Evolutionary conservation across 2,329 filamentous ascomycete species (phyloP).

Genomic region (Nothopassalora personata): DNA sequence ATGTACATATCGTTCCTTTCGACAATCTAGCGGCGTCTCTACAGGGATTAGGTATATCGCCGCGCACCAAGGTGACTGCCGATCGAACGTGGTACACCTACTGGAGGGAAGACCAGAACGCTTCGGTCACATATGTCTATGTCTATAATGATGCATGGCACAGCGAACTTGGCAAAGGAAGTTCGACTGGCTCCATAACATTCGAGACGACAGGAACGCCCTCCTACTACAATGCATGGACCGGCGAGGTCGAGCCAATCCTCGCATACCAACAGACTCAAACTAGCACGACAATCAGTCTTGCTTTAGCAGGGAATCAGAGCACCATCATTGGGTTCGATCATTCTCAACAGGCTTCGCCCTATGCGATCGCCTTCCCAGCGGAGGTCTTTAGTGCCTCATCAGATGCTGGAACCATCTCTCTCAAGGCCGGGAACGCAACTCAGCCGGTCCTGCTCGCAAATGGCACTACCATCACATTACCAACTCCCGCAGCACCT

Average conservation of each 20-base stretch:
- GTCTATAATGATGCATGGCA: conserved; percentile 38
- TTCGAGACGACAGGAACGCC: conserved; percentile 33
- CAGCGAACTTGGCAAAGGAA: conserved; percentile 15
- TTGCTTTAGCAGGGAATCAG: conserved; percentile 39
- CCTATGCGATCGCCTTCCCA: conserved; percentile 6
- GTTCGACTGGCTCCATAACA: conserved; percentile 23
- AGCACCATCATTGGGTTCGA: conserved; percentile 38
- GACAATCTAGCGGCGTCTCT: conserved; percentile 33
- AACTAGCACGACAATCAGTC: conserved; percentile 30
- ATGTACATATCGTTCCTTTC: conserved; percentile 34
- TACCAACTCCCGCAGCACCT: conserved; percentile 5
- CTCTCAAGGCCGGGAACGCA: conserved; percentile 5
- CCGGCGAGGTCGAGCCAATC: conserved; percentile 34
- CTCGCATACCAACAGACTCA: conserved; percentile 30
- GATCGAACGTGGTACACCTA: conserved; percentile 34
- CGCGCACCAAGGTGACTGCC: conserved; percentile 26
- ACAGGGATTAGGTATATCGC: conserved; percentile 29
- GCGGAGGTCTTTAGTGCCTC: conserved; percentile 5
- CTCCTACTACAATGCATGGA: conserved; percentile 41
- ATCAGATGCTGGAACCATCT: neutral
- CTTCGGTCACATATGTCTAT: conserved; percentile 35
- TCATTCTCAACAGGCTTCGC: conserved; percentile 4
- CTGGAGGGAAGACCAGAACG: conserved; percentile 32
- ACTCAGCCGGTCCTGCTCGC: conserved; percentile 10
- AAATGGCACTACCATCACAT: conserved; percentile 17